Evolutionary conservation across 2,329 filamentous ascomycete species (phyloP).

Genomic region (Alternaria sp.): DNA sequence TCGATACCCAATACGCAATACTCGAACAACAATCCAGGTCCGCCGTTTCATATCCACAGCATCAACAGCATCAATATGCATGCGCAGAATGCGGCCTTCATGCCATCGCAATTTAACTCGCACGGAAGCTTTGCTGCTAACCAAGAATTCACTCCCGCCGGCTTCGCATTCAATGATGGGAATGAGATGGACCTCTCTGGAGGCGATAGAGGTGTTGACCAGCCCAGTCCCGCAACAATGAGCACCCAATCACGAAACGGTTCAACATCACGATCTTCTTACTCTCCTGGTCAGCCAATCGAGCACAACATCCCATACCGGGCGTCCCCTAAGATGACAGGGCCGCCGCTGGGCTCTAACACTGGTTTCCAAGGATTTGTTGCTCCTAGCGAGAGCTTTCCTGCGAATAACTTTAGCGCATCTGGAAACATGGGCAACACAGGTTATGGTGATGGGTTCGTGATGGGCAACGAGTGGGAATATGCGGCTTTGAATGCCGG

Average conservation of each 20-base stretch:
- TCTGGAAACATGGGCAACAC: constrained; percentile 20
- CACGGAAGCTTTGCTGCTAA: constrained; percentile 7
- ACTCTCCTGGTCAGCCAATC: constrained; percentile 41
- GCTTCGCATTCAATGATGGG: constrained; percentile 29
- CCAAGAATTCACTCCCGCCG: constrained; percentile 15
- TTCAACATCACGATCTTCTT: constrained; percentile 49
- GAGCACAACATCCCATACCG: constrained; percentile 43
- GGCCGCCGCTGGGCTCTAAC: constrained; percentile 5
- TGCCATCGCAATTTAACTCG: constrained; percentile 14
- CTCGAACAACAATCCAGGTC: constrained; percentile 21
- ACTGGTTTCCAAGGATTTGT: constrained; percentile 11
- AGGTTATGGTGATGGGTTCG: constrained; percentile 29
- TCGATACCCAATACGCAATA: constrained; percentile 19
- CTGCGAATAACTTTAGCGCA: constrained; percentile 15
- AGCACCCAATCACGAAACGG: constrained; percentile 43
- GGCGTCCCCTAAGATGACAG: constrained; percentile 33
- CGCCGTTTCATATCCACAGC: constrained; percentile 37
- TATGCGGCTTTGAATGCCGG: constrained; percentile 32
- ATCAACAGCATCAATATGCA: constrained; percentile 36
- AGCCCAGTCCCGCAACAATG: constrained; percentile 46
- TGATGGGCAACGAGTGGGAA: constrained; percentile 47
- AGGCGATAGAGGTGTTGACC: constrained; percentile 37
- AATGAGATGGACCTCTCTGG: constrained; percentile 50
- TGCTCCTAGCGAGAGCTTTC: constrained; percentile 14
- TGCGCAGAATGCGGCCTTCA: constrained; percentile 24